Conservation (phyloP, 345 rosid species). For the Lepidium aucheri region DNA sequence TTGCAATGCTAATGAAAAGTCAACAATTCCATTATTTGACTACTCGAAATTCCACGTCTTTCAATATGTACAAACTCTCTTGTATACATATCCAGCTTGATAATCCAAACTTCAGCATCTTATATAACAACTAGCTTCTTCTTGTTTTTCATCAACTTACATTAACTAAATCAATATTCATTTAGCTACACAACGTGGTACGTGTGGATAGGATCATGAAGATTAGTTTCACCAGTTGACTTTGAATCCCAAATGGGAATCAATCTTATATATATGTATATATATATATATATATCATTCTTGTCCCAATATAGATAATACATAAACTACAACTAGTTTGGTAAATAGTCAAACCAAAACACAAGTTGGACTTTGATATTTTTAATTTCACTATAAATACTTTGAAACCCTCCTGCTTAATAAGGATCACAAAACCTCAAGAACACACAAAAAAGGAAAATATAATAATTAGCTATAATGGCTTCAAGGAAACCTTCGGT, state of each 20-base stretch:
- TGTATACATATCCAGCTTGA: background rate
- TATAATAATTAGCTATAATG: background rate
- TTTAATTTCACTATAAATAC: slow-evolving; percentile 1
- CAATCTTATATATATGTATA: background rate
- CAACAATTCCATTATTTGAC: too few relatives aligned
- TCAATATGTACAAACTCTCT: slow-evolving; percentile 6
- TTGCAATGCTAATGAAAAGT: background rate
- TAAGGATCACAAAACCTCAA: background rate
- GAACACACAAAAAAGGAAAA: background rate
- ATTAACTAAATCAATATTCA: background rate
- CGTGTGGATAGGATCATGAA: background rate
- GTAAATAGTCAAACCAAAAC: slow-evolving; percentile 16
- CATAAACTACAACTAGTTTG: slow-evolving; percentile 9
- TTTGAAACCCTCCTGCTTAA: background rate
- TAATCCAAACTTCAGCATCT: too few relatives aligned
- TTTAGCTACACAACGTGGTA: too few relatives aligned
- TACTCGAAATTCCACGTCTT: background rate
- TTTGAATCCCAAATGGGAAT: slow-evolving; percentile 1
- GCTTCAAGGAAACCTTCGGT: slow-evolving; percentile 22
- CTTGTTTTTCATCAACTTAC: background rate
- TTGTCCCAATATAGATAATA: background rate
- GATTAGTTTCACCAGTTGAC: slow-evolving; percentile 7
- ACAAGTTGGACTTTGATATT: background rate
- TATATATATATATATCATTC: background rate
- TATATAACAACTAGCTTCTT: too few relatives aligned